Evolutionary conservation across 805 yeast species (phyloP), one percentile per base, ranked within the genome.

Genomic region (Suhomyces xylopsoci): DNA sequence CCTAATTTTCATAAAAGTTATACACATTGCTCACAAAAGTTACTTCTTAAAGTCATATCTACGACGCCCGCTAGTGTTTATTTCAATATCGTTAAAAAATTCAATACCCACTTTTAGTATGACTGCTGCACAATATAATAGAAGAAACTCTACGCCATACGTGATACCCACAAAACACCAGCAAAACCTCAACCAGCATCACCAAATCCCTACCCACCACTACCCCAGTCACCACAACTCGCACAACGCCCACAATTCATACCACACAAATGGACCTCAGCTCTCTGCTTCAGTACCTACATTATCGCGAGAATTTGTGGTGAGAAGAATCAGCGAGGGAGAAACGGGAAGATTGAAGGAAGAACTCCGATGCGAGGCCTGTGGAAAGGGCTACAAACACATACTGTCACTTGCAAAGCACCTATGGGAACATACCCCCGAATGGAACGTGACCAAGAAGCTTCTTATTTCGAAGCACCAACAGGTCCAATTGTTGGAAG

Each of bases 351-450:
- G 96, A 47, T 76, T 88, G 47, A 90, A 89, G 66, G 96, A 90
- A 64, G 92, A 87, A 63, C 78, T 90, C 57, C 85, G 85, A 62
- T 90, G 96, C 73, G 96, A 90, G 67, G 90, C 94, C 3, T 90
- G 97, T 62, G 96, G 96, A 3, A 90, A 90, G 68, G 96, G 94
- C 20, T 90, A 90, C 66, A 90, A 89, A 66, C 97, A 90, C 70
- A 87, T 90, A 5, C 84, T 91, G 0, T 85, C 92, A n/a, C 77
- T 89, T 54, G 94, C 96, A 2, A 89, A 89, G 67, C 96, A 89
- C 70, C 70, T 90, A 40, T 90, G 96, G 96, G 97, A 90, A 64
- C 97, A 90, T 67, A 90, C 97, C 0, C 96, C 96, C 0, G 96
- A 90, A 65, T 90, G 97, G 97, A 88, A 84, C 62, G 85, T 86